Evolutionary conservation across 257 asterid genomes (phyloP), one percentile per base, ranked within the genome.

Genomic region (Scutellaria galericulata): DNA sequence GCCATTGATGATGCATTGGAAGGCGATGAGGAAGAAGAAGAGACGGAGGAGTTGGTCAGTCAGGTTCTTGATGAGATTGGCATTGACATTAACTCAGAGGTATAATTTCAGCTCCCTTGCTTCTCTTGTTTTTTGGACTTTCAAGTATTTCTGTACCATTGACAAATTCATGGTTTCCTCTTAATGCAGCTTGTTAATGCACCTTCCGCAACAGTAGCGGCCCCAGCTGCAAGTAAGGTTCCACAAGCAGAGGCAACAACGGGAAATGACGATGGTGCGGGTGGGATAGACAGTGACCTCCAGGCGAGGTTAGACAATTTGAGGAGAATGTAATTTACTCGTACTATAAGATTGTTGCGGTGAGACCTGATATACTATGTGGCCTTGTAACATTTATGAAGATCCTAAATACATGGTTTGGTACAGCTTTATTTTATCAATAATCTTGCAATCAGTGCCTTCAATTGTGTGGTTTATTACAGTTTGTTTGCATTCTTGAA

Each of bases 21-120:
- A 90, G 99, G 99, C 59, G 99, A 94, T 39, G 99, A 94, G 80
- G 99, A 94, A 80, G 99, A 94, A 73, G 98, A 91, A 81, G 99
- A 94, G 81, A 94, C 99, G 0, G 98, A 94, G 73, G 97, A 94
- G 75, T 77, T 94, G 82, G 99, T 94, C 65, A 94, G 64, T 77
- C 99, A 91, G 81, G 99, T 94, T 80, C 99, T 94, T 44, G 99
- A 94, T 73, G 99, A 94, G 85, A 91, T 94, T 82, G 99, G 99
- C 66, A 86, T 94, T 58, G 88, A 90, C 81, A 86, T 94, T 61
- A 94, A 94, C 54, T 80, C 86, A 0, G 99, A 94, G 99, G 99
- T 94, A 91, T 39, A 66, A 11, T 42, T 64, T 4, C 35, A 42
- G 10, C 66, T 40, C 68, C 9, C 48, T 7, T 18, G 12, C 20